Percentiles rank a stretch among this genome's conserved stretches.
Evolutionary conservation across 2,329 filamentous ascomycete genomes (phyloP).

Genomic region (Arachnomyces sp.): DNA sequence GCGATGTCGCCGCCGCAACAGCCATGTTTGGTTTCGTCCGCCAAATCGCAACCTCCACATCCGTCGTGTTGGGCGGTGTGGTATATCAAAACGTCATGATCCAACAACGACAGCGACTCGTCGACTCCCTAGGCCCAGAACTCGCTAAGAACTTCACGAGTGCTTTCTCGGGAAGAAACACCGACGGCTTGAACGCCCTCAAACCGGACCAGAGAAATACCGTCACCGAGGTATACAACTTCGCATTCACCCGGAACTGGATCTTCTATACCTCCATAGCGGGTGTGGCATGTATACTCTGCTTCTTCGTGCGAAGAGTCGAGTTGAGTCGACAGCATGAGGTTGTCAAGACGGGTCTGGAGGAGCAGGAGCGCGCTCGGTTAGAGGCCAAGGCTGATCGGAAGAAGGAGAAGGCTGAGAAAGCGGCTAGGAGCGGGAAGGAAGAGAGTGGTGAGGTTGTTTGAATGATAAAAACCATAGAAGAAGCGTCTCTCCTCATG

Average conservation of each 20-base stretch:
- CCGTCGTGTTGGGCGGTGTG: slow-evolving; percentile 47
- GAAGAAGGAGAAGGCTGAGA: no score
- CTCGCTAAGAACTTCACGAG: slow-evolving; percentile 2
- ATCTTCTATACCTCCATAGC: slow-evolving; percentile 40
- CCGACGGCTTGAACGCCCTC: no score
- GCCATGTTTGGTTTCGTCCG: slow-evolving; percentile 50
- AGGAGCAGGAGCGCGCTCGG: no score
- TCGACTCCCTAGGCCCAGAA: slow-evolving; percentile 11
- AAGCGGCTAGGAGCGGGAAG: no score
- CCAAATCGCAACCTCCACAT: slow-evolving; percentile 46
- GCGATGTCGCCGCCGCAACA: slow-evolving; percentile 52
- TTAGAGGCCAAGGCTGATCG: no score
- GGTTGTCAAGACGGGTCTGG: slow-evolving; percentile 20
- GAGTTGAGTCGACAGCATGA: slow-evolving; percentile 36
- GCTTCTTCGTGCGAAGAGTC: slow-evolving; percentile 31
- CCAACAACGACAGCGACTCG: neutral
- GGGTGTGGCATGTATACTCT: slow-evolving; percentile 31
- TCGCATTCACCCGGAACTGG: slow-evolving; percentile 30
- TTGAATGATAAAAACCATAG: no score
- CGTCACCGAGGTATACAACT: no score
- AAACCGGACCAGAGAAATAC: no score
- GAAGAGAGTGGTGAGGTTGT: no score
- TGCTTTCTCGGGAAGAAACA: no score
- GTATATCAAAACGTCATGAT: slow-evolving; percentile 34
- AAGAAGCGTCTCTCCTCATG: no score